These are phyloP conservation scores for Pestalotiopsis sp. DNA, from an alignment of 2,329 filamentous ascomycete species.

Conservation along the genomic window DNA sequence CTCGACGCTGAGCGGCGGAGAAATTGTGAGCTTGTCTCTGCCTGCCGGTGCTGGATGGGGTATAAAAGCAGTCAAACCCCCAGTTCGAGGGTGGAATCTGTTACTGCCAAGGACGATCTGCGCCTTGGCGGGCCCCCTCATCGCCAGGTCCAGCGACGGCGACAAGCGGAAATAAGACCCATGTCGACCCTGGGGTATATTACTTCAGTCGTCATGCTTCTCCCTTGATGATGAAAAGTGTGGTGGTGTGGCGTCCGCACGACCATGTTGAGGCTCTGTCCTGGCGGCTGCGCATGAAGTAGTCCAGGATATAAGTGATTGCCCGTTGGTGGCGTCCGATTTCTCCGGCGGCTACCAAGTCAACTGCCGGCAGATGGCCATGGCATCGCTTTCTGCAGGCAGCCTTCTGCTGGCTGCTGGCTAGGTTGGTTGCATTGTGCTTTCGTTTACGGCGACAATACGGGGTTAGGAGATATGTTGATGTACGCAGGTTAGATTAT, in stretches of 20 bases:
- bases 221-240: background rate
- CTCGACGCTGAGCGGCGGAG: conserved; percentile 8
- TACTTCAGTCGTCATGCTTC: conserved; percentile 9
- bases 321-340: conserved; percentile 12
- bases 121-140: conserved; percentile 5
- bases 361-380: background rate
- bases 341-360: conserved; percentile 7
- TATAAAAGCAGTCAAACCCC: background rate
- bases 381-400: background rate
- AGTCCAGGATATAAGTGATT: background rate
- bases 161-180: background rate
- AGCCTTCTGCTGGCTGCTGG: background rate
- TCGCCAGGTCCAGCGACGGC: background rate
- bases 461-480: background rate
- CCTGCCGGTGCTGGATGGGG: background rate
- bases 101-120: conserved; percentile 13
- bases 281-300: background rate
- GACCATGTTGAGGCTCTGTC: conserved; percentile 8
- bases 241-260: background rate
- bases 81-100: background rate
- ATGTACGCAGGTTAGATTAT: background rate
- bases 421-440: background rate
- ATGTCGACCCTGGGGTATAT: conserved; percentile 3
- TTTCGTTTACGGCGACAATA: background rate
- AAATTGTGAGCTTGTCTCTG: conserved; percentile 3